Base-by-base conservation (phyloP, 208 protist genomes). In the Acanthamoeba triangularis region DNA sequence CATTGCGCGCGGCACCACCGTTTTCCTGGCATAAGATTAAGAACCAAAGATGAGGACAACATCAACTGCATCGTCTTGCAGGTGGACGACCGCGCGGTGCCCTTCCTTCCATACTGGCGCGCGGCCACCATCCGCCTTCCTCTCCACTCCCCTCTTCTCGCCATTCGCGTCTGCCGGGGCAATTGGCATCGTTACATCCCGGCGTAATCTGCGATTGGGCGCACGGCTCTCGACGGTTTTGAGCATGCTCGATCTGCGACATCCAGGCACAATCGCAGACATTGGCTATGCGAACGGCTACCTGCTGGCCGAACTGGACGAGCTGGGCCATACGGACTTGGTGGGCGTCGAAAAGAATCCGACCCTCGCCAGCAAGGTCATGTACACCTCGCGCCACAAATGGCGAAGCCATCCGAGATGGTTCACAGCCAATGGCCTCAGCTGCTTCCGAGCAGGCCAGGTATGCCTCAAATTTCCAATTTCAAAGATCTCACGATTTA, bases 281-380 rank as follows among this genome's bases (percentile, higher is more conserved):
- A 82, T 82, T 52, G 74, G 74, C 41, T 28, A 82, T 28, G 74
- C 0, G 7, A 82, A 52, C 74, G 74, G 74, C 37, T 82, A 82
- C 37, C 37, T 82, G 18, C 74, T 82, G 37, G 74, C 74, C 74
- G 74, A 82, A 35, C 37, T 82, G 37, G 74, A 82, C 30, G 35
- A 41, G 35, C 18, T 82, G 18, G 74, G 74, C 37, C 7, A 10
- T 37, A 82, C 18, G 74, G 30, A 52, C 74, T 35, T 82, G 0
- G 37, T 82, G 6, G 74, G 74, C 20, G 74, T 82, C 10, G 74
- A 82, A 4, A 82, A 82, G 74, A 82, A 82, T 10, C 41, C 74
- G 3, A 16, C 11, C n/a, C 35, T 82, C 5, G 37, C 37, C 23
- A 35, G n/a, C 35, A 82, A 49, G 74, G 74, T 52, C 74, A 52